phyloP scores from a whole-genome alignment of 225 moss, liverwort and hornwort genomes.

The Polytrichum formosum region DNA sequence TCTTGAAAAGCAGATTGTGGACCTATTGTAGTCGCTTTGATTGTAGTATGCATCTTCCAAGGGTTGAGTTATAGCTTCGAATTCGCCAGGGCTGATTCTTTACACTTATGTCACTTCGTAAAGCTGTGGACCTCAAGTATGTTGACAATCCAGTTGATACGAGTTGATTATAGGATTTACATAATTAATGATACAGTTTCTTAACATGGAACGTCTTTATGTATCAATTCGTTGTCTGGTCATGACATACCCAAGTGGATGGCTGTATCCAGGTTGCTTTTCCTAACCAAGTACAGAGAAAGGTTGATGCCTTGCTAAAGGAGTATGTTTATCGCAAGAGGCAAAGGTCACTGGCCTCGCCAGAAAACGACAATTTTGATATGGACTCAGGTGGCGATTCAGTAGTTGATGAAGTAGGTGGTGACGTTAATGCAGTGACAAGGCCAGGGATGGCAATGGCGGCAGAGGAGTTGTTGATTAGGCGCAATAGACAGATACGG shows the following conservation, averaged over 20 bases:
- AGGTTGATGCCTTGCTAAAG: slow-evolving; percentile 48
- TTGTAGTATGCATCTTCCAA: too few relatives aligned
- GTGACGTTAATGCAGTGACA: slow-evolving; percentile 19
- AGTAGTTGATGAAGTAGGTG: slow-evolving; percentile 15
- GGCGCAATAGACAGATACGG: slow-evolving; percentile 65
- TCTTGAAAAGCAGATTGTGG: too few relatives aligned
- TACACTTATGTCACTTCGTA: slow-evolving; percentile 28
- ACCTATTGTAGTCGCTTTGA: too few relatives aligned
- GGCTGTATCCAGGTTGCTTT: slow-evolving; percentile 39
- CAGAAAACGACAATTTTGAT: slow-evolving; percentile 21
- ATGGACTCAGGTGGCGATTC: slow-evolving; percentile 15
- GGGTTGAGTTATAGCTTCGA: too few relatives aligned
- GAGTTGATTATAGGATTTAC: too few relatives aligned
- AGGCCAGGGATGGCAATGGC: slow-evolving; percentile 53
- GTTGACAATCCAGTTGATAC: too few relatives aligned
- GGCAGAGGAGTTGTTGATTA: slow-evolving; percentile 61
- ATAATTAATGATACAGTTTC: too few relatives aligned
- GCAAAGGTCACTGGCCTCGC: slow-evolving; percentile 5
- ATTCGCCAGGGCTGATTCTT: not conserved
- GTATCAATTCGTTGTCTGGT: too few relatives aligned
- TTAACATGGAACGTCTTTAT: too few relatives aligned
- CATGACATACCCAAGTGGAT: not conserved
- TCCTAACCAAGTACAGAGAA: slow-evolving; percentile 37
- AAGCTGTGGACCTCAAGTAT: too few relatives aligned
- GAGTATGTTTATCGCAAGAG: slow-evolving; percentile 47